phyloP scores from a whole-genome alignment of 2,329 filamentous ascomycete genomes.

The Cladophialophora immunda region DNA sequence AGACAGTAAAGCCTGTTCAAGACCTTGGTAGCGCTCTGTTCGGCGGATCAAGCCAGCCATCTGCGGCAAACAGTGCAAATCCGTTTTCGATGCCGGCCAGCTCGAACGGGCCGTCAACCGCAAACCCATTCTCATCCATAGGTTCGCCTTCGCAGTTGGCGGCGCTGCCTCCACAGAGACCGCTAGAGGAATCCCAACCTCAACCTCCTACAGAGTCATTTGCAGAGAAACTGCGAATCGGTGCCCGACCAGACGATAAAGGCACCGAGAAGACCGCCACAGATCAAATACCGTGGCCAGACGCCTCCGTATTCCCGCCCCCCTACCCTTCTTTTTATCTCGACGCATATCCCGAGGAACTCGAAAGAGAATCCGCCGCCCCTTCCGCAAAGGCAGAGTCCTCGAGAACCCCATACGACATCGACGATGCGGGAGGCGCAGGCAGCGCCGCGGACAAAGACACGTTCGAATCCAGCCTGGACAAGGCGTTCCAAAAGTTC shows the following conservation, averaged over 20 bases:
- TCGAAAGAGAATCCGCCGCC: slow-evolving; percentile 60
- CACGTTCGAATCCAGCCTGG: slow-evolving; percentile 77
- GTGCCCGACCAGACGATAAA: slow-evolving; percentile 44
- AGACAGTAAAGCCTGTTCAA: slow-evolving; percentile 42
- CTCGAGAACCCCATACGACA: slow-evolving; percentile 46
- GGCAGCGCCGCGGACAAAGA: slow-evolving; percentile 65
- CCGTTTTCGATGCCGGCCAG: slow-evolving; percentile 57
- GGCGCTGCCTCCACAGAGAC: slow-evolving; percentile 54
- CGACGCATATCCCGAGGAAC: slow-evolving; percentile 90
- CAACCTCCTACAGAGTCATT: slow-evolving; percentile 77
- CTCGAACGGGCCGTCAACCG: slow-evolving; percentile 45
- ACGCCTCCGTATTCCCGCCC: slow-evolving; percentile 67
- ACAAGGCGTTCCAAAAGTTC: slow-evolving; percentile 81
- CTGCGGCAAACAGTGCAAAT: slow-evolving; percentile 56
- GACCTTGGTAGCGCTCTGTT: slow-evolving; percentile 69
- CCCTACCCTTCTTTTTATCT: slow-evolving; percentile 82
- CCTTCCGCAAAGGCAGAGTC: slow-evolving; percentile 51
- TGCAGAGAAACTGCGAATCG: slow-evolving; percentile 71
- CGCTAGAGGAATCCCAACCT: slow-evolving; percentile 40
- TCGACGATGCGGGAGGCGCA: slow-evolving; percentile 48
- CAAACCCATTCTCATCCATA: slow-evolving; percentile 69
- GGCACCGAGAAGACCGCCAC: slow-evolving; percentile 18
- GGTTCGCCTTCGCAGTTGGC: slow-evolving; percentile 51
- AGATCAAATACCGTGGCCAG: slow-evolving; percentile 77
- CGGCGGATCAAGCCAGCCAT: slow-evolving; percentile 55